Evolutionary conservation across 306 rosid species (phyloP).

Genomic region (Pterocarpus santalinus): DNA sequence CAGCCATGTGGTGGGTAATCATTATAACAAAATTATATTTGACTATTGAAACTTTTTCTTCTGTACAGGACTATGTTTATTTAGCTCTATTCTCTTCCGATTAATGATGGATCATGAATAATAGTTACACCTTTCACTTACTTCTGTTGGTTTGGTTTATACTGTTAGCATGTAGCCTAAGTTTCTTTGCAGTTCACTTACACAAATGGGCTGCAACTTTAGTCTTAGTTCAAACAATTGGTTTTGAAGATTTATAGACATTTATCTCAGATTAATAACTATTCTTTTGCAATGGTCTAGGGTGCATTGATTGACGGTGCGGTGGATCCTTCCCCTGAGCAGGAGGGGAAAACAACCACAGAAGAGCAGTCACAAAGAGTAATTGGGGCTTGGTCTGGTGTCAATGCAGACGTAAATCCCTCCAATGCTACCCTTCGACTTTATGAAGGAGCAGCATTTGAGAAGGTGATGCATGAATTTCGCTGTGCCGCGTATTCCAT

Average conservation of each 20-base stretch:
- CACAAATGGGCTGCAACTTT: too few species aligned
- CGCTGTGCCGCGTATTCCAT: conserved; percentile 96
- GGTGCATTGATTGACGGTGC: conserved; percentile 95
- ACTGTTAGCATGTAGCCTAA: too few species aligned
- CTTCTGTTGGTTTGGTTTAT: too few species aligned
- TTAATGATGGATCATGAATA: background rate
- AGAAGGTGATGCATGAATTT: conserved; percentile 94
- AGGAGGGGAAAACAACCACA: conserved; percentile 88
- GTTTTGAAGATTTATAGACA: background rate
- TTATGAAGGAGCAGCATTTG: conserved; percentile 98
- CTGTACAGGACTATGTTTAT: background rate
- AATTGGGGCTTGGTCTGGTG: conserved; percentile 94
- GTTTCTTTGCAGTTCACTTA: too few species aligned
- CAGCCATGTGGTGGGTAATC: conserved; percentile 82
- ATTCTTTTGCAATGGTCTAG: conserved; percentile 53
- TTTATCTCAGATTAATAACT: conserved; percentile 2
- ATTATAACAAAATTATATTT: background rate
- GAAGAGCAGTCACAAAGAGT: conserved; percentile 88
- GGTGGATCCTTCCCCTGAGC: conserved; percentile 98
- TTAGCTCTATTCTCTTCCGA: conserved; percentile 1
- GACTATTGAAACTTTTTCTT: background rate
- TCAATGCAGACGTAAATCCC: conserved; percentile 70
- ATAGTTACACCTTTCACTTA: background rate
- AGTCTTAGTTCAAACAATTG: too few species aligned
- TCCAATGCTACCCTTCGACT: conserved; percentile 92